Conservation (phyloP, 2,329 filamentous ascomycete species). For the Pseudonectria foliicola region DNA sequence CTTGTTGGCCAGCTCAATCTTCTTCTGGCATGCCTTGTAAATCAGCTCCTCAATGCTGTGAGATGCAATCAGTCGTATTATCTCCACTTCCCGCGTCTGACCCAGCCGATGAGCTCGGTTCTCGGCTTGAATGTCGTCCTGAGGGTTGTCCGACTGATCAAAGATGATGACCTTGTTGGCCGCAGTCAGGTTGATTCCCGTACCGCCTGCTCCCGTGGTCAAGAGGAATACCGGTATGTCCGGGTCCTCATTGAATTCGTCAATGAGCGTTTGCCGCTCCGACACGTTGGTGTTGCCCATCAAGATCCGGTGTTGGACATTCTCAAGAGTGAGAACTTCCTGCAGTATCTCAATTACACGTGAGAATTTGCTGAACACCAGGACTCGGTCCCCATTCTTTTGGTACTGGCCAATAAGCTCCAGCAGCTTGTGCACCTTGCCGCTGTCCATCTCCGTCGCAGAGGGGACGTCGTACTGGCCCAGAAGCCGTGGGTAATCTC, state of each 20-base stretch:
- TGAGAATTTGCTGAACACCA: constrained; percentile 92
- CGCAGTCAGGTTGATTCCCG: constrained; percentile 89
- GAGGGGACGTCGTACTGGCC: constrained; percentile 46
- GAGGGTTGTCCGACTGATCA: constrained; percentile 94
- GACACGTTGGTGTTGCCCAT: constrained; percentile 78
- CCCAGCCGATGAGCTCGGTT: constrained; percentile 94
- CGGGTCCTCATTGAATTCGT: constrained; percentile 71
- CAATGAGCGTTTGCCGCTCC: constrained; percentile 79
- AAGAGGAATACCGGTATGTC: constrained; percentile 86
- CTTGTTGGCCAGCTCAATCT: constrained; percentile 74
- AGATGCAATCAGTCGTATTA: constrained; percentile 73
- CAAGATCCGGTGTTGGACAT: constrained; percentile 74
- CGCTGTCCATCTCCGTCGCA: constrained; percentile 54
- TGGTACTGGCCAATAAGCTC: constrained; percentile 68
- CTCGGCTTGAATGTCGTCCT: constrained; percentile 97
- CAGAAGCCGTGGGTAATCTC: constrained; percentile 48
- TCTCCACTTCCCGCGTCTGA: constrained; percentile 83
- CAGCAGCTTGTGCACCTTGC: constrained; percentile 78
- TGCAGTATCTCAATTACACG: constrained; percentile 86
- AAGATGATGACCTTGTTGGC: constrained; percentile 98
- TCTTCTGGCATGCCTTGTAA: constrained; percentile 82
- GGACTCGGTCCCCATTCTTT: constrained; percentile 72
- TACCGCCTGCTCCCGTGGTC: constrained; percentile 90
- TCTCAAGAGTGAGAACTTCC: constrained; percentile 66
- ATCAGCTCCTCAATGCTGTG: constrained; percentile 91